Conservation (phyloP, 2,329 filamentous ascomycete genomes). For the Fusarium secorum region DNA sequence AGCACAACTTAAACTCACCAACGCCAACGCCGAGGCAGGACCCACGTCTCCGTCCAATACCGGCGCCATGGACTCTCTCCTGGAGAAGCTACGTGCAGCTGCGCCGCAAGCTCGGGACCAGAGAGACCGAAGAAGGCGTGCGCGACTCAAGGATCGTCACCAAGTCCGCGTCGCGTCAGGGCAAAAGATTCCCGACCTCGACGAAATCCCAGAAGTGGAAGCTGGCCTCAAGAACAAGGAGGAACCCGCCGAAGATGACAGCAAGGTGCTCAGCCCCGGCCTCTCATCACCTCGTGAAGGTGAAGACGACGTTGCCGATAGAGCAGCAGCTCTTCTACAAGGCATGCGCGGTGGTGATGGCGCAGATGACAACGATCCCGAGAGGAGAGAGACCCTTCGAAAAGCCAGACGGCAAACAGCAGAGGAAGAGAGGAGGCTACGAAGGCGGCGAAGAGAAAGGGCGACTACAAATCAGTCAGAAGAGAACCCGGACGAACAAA, state of each 20-base stretch:
- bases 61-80: slow-evolving; percentile 93
- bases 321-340: slow-evolving; percentile 83
- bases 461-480: slow-evolving; percentile 51
- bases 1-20: slow-evolving; percentile 66
- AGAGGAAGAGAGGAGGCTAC: slow-evolving; percentile 76
- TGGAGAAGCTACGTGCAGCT: slow-evolving; percentile 93
- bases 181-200: slow-evolving; percentile 79
- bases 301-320: slow-evolving; percentile 81
- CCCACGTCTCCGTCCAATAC: slow-evolving; percentile 75
- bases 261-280: slow-evolving; percentile 61
- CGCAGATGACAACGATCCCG: slow-evolving; percentile 57
- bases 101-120: slow-evolving; percentile 90
- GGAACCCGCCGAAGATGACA: slow-evolving; percentile 57
- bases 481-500: slow-evolving; percentile 35
- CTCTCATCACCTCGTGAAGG: slow-evolving; percentile 54
- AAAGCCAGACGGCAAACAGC: slow-evolving; percentile 72
- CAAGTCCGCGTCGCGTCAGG: slow-evolving; percentile 90
- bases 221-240: slow-evolving; percentile 47
- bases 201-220: slow-evolving; percentile 68
- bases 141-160: slow-evolving; percentile 87
- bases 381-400: slow-evolving; percentile 68
- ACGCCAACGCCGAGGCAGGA: slow-evolving; percentile 56
- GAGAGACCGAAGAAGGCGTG: slow-evolving; percentile 84
- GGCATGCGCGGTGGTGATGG: slow-evolving; percentile 77
- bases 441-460: slow-evolving; percentile 72